These are phyloP conservation scores for Asterophora lycoperdoides DNA, from an alignment of 768 basidiomycete genomes.

Conservation along the genomic window DNA sequence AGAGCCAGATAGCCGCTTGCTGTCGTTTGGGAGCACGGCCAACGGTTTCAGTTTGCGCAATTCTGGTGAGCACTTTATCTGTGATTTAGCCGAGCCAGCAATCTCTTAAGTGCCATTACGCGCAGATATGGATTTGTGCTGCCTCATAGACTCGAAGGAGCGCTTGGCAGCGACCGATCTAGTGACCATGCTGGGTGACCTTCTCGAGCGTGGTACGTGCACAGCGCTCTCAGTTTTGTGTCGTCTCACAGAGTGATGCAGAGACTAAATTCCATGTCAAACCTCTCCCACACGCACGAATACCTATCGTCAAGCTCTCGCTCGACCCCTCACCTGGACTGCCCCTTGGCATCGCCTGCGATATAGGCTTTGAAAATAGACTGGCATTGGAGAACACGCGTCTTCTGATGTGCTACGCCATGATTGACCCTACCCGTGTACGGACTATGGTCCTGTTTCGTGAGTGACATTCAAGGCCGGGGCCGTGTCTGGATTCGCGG, in stretches of 20 bases:
- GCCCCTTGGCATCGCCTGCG: slow-evolving; percentile 89
- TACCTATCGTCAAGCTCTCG: slow-evolving; percentile 97
- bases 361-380: slow-evolving; percentile 98
- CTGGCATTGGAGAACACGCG: slow-evolving; percentile 96
- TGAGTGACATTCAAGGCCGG: slow-evolving; percentile 42
- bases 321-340: slow-evolving; percentile 81
- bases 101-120: slow-evolving; percentile 2
- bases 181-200: slow-evolving; percentile 89
- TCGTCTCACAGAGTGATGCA: slow-evolving; percentile 24
- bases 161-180: slow-evolving; percentile 81
- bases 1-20: slow-evolving; percentile 83
- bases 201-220: slow-evolving; percentile 84
- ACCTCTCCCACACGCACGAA: slow-evolving; percentile 91
- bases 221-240: not conserved
- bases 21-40: slow-evolving; percentile 95
- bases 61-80: slow-evolving; percentile 55
- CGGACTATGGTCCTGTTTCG: slow-evolving; percentile 93
- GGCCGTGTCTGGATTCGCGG: slow-evolving; percentile 2
- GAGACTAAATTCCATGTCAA: slow-evolving; percentile 97
- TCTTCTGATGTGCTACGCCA: slow-evolving; percentile 93
- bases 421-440: slow-evolving; percentile 91
- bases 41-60: slow-evolving; percentile 97
- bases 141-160: slow-evolving; percentile 86
- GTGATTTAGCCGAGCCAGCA: not conserved
- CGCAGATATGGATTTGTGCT: slow-evolving; percentile 97